Evolutionary conservation across 805 yeast species (phyloP), one percentile per base, ranked within the genome.

Genomic region (Yamadazyma takamatsuzukensis): DNA sequence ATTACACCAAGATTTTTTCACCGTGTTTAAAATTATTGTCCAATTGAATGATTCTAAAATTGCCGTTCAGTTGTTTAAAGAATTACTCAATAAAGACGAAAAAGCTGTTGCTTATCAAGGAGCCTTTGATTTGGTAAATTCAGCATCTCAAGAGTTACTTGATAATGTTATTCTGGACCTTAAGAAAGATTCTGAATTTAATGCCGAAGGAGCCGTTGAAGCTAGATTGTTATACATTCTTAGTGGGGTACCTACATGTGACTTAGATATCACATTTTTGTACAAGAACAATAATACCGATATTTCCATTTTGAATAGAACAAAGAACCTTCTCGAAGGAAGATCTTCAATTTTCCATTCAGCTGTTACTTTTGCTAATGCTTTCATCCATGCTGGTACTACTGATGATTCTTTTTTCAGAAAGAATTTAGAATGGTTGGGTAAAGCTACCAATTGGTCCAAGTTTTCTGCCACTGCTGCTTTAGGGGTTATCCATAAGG

Each of bases 401-500:
- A 86, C 97, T 6, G 94, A 85, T 51, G 97, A 93, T 56, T 78
- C 88, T 0, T 93, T 93, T 52, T 83, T 90, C 62, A 75, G 96
- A 56, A 75, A 82, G 27, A 93, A 93, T 54, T 69, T 88, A 51
- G 96, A 90, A 50, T 93, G 97, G 97, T 70, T 93, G 45, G 94
- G 95, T 27, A 86, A 88, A 61, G 97, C 98, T n/a, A 81, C 90
- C 29, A 88, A 90, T 60, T 93, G 98, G 98, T 88, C 97, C 5
- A 93, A 90, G 55, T 93, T 93, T 58, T 80, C 96, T 0, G 97
- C 97, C 2, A 90, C 97, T 10, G 97, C 97, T 6, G 97, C 97
- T 10, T 68, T 93, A 40, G 98, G 98, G 54, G 97, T 90, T 18
- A 89, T 93, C 46, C 97, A 93, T 57, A 84, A 83, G 53, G 97